Evolutionary conservation across 192 early-diverging fungal genomes (phyloP).

Genomic region (Backusella psychrophila): DNA sequence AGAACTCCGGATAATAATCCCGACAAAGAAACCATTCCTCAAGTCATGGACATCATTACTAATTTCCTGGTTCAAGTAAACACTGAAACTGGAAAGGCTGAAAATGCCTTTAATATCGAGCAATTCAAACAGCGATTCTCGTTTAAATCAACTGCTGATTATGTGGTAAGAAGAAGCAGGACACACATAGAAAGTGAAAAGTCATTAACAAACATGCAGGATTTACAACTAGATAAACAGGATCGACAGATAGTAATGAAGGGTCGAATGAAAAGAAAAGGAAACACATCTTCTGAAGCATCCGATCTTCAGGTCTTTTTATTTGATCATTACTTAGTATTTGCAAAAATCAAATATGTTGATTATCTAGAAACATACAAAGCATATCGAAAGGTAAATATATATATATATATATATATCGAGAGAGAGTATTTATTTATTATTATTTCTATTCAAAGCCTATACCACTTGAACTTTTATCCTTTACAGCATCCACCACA

Average conservation of each 20-base stretch:
- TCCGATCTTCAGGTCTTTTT: slow-evolving; percentile 78
- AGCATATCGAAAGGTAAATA: slow-evolving; percentile 49
- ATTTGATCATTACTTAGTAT: slow-evolving; percentile 87
- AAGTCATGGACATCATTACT: slow-evolving; percentile 71
- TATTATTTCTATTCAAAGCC: slow-evolving; percentile 38
- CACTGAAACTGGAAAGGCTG: slow-evolving; percentile 81
- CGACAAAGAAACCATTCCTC: slow-evolving; percentile 67
- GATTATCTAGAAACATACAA: slow-evolving; percentile 61
- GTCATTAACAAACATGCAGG: slow-evolving; percentile 40
- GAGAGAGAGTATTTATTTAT: background rate
- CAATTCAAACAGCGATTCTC: slow-evolving; percentile 69
- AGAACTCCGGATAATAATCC: slow-evolving; percentile 74
- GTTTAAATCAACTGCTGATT: slow-evolving; percentile 42
- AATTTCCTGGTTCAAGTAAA: slow-evolving; percentile 81
- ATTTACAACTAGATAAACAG: slow-evolving; percentile 71
- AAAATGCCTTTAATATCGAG: slow-evolving; percentile 81
- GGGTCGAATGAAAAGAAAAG: slow-evolving; percentile 74
- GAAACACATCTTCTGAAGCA: slow-evolving; percentile 51
- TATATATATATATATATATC: background rate
- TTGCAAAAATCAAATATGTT: slow-evolving; percentile 68
- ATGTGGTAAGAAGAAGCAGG: slow-evolving; percentile 11
- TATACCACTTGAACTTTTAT: slow-evolving; percentile 81
- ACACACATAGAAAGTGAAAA: background rate
- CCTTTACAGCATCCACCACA: slow-evolving; percentile 24
- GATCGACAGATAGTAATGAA: slow-evolving; percentile 75